Evolutionary conservation across 352 stramenopile genomes (phyloP).

Genomic region (Phytophthora boehmeriae): DNA sequence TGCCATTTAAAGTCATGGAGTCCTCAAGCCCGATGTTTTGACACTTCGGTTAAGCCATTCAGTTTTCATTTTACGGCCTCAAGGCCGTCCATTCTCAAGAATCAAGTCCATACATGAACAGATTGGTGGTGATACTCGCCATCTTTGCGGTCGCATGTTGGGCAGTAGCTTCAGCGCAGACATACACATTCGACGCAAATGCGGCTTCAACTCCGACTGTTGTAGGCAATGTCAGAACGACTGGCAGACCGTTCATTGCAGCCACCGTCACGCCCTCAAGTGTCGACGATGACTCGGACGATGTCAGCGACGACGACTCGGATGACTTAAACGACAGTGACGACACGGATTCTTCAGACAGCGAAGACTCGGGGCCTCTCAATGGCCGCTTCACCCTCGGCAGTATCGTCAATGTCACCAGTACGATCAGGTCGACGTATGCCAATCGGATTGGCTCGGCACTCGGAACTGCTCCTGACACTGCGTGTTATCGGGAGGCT

Average conservation of each 20-base stretch:
- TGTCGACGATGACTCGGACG: neutral
- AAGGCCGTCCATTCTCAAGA: neutral
- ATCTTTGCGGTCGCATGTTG: neutral
- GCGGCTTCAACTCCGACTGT: neutral
- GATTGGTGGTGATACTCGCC: neutral
- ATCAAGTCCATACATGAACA: neutral
- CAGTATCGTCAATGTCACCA: neutral
- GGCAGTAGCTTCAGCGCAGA: slow-evolving; percentile 6
- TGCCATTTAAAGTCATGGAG: neutral
- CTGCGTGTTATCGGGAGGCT: slow-evolving; percentile 42
- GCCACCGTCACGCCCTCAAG: neutral
- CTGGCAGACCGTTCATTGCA: neutral
- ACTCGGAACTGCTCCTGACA: slow-evolving; percentile 21
- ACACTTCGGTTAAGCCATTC: neutral
- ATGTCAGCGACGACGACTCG: neutral
- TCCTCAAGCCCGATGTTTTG: neutral
- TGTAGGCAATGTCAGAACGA: neutral
- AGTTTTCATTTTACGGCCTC: neutral
- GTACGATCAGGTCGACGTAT: slow-evolving; percentile 20
- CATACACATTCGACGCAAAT: slow-evolving; percentile 9
- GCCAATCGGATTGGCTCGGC: slow-evolving; percentile 35
- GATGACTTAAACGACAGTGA: slow-evolving; percentile 14
- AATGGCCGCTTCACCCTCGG: neutral
- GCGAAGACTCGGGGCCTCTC: neutral
- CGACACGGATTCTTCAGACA: slow-evolving; percentile 5